Base-by-base conservation (phyloP, 306 rosid genomes). In the Pterocarpus santalinus region DNA sequence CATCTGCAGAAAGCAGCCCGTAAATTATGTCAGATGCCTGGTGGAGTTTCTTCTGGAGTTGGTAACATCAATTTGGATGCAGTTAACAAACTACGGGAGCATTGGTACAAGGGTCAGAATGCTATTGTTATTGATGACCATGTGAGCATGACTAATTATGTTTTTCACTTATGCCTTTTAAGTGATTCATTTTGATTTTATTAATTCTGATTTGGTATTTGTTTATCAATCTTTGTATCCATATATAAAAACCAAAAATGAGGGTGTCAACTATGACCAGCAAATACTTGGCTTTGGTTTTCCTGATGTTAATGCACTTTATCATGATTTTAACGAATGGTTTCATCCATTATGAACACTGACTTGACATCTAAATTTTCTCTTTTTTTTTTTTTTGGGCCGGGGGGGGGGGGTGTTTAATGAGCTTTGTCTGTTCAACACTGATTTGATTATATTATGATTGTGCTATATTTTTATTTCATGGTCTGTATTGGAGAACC, bases 111-210 rank as follows among this genome's bases (percentile, higher is more conserved):
- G 73, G 74, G 83, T 65, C 85, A 53, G 84, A 89, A 86, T 82
- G 91, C 94, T 72, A 81, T 89, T 78, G 83, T 90, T 46, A 73
- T 90, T 60, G 91, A 90, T 82, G 89, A 87, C 72, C 89, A 88
- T 80, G 94, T 90, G 53, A 82, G 87, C 44, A 63, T 72, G 52
- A 53, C 39, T 57, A 72, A 22, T 52, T 30, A 41, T 87, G 35
- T 41, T 7, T 66, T 55, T 30, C 28, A 34, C 16, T 73, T 53
- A 4, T 17, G 44, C 46, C 67, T 67, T 76, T 75, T 52, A 53
- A 66, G 38, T n/a, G 22, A 58, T 80, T 33, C 8, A 44, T 55
- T 58, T 62, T 73, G 49, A 47, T 55, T 77, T 61, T 51, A 53
- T 30, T n/a, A 32, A 71, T 61, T 61, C 32, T 8, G 16, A 65